Evolutionary conservation across 768 basidiomycete species (phyloP), one percentile per base, ranked within the genome.

Genomic region (Pisolithus albus): DNA sequence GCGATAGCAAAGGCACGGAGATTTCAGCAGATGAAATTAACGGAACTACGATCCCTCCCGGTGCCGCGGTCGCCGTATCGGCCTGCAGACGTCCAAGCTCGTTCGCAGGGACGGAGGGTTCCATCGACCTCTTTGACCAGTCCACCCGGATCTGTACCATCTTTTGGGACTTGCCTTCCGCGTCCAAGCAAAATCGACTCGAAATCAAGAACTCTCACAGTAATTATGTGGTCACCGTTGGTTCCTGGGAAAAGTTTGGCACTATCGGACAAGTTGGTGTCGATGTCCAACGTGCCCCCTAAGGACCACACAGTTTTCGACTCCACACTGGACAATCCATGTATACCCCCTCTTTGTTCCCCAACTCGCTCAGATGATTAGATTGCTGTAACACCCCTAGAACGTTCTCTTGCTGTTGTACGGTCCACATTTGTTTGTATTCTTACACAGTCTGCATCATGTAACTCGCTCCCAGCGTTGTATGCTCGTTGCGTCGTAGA

Each of bases 101-200:
- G 15, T 6, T 42, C 5, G 19, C 36, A 18, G 56, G 56, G 13
- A 58, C 56, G 4, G 47, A 47, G 46, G 56, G 56, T 7, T 19
- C 23, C 11, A 49, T 58, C 24, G 21, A 30, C 37, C 38, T 58
- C 42, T 43, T 41, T 36, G 54, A 55, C 26, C 43, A 32, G n/a
- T 26, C 26, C 23, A 47, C 36, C 19, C 41, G 47, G 26, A 49
- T 55, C 7, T 50, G 56, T 18, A 21, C 13, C 7, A 49, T 58
- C 45, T 50, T 52, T 42, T 58, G 54, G 54, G 40, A 47, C 42
- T 52, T 44, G 40, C 53, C 56, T 3, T 58, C 41, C 50, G 19
- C 39, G 30, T 19, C 19, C 32, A 47, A 32, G 21, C 19, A 9
- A 32, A 56, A 56, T 44, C 40, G n/a, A 8, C 11, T 41, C 21